Conservation (phyloP, 768 basidiomycete genomes). For the Mycena polygramma region DNA sequence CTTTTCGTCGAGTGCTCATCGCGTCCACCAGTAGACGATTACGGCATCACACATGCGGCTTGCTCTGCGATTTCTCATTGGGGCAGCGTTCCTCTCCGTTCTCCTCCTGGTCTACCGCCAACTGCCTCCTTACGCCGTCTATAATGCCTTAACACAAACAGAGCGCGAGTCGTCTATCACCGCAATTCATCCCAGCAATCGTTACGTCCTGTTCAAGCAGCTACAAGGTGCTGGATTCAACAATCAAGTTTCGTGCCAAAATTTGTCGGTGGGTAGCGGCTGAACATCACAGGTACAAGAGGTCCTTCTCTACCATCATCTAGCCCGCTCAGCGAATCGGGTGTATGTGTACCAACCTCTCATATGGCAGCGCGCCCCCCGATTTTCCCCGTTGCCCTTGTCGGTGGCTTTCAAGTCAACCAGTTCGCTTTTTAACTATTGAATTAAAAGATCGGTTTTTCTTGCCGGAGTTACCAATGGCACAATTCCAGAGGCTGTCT, state of each 20-base stretch:
- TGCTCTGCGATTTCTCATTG: constrained; percentile 35
- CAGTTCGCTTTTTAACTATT: too few species aligned
- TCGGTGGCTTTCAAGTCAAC: too few species aligned
- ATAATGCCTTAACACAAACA: constrained; percentile 46
- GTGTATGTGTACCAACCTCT: constrained; percentile 61
- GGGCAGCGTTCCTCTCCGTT: constrained; percentile 33
- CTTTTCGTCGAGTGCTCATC: constrained; percentile 19
- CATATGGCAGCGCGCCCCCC: constrained; percentile 56
- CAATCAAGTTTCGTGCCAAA: constrained; percentile 50
- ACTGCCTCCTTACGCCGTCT: constrained; percentile 54
- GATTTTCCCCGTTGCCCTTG: constrained; percentile 55
- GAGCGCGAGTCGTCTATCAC: constrained; percentile 48
- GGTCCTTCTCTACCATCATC: constrained; percentile 60
- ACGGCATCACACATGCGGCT: constrained; percentile 4
- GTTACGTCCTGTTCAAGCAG: constrained; percentile 60
- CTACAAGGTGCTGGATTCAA: constrained; percentile 64
- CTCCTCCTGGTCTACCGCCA: constrained; percentile 50
- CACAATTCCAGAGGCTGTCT: constrained; percentile 51
- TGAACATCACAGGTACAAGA: constrained; percentile 54
- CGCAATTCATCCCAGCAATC: constrained; percentile 43
- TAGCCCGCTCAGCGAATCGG: constrained; percentile 54
- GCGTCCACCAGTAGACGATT: neutral
- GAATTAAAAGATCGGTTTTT: too few species aligned
- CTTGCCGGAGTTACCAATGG: constrained; percentile 54
- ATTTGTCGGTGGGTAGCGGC: too few species aligned